Percentiles rank a stretch among this genome's conserved stretches.
phyloP scores from a whole-genome alignment of 257 asterid genomes.

The Verbascum thapsus region DNA sequence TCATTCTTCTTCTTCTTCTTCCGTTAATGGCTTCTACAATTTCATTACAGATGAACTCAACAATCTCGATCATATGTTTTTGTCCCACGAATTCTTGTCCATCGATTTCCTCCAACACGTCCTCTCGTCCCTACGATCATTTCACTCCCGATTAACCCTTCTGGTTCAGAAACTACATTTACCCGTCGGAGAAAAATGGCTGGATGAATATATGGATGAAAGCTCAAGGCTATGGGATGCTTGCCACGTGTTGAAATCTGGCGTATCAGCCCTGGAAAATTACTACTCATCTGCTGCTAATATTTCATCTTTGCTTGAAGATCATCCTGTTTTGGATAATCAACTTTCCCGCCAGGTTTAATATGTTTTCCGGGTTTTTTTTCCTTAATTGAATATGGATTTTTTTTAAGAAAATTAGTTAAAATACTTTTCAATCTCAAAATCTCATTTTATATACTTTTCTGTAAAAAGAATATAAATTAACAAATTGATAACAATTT shows the following conservation, averaged over 20 bases:
- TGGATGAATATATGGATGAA: slow-evolving; percentile 81
- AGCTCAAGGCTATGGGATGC: slow-evolving; percentile 81
- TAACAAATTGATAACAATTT: too few species aligned
- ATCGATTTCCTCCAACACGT: slow-evolving; percentile 57
- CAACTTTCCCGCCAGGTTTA: slow-evolving; percentile 80
- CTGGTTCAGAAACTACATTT: slow-evolving; percentile 56
- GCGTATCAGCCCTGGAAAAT: slow-evolving; percentile 55
- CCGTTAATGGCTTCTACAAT: slow-evolving; percentile 61
- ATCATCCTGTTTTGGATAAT: slow-evolving; percentile 41
- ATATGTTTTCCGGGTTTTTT: too few species aligned
- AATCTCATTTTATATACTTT: too few species aligned
- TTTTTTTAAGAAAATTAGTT: too few species aligned
- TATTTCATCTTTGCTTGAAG: slow-evolving; percentile 46
- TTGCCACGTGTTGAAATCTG: slow-evolving; percentile 58
- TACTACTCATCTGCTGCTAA: slow-evolving; percentile 49
- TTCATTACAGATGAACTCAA: slow-evolving; percentile 57
- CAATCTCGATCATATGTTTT: slow-evolving; percentile 57
- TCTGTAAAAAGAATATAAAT: too few species aligned
- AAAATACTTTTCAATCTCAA: too few species aligned
- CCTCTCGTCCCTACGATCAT: slow-evolving; percentile 58
- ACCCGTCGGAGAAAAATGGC: slow-evolving; percentile 78
- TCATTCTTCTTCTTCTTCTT: slow-evolving; percentile 53
- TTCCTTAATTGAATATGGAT: too few species aligned
- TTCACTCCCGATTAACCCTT: slow-evolving; percentile 57
- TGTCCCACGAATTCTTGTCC: slow-evolving; percentile 61